Base-by-base conservation (phyloP, 495 filamentous ascomycete genomes). In the Podospora comata region DNA sequence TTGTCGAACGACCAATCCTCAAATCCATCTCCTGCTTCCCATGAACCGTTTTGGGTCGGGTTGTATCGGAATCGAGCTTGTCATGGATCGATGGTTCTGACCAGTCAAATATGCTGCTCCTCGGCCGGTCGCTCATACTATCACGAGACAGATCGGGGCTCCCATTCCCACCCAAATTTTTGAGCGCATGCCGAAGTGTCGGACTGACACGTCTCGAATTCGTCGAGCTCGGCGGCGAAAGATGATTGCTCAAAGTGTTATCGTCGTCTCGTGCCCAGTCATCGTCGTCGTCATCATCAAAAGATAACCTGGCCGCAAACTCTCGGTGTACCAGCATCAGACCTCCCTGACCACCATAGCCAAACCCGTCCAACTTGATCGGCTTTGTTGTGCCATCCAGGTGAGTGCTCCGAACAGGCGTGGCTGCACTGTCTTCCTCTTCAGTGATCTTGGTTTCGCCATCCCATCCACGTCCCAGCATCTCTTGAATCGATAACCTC, bases 21-120 rank as follows among this genome's bases (percentile, higher is more conserved):
- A 83, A 75, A 69, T 92, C 87, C 62, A 84, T 82, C 73, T 88
- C 85, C 76, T 97, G 92, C 79, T 96, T 97, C 2, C 91, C 93
- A 80, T 97, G 94, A 55, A 96, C 91, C 13, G 93, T 97, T 68
- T 90, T 90, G 13, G 95, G 94, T 65, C 94, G 86, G 59, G 85
- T 82, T 57, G 88, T 84, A 58, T 81, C 79, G 18, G 73, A 75
- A 58, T 87, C 85, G 30, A 72, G 55, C 72, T 84, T 88, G 74
- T 87, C 90, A 60, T 79, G 79, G 26, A 80, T 79, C 48, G 85
- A 75, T 48, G 90, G 85, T 75, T 97, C 93, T 60, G 90, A 89
- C 92, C 93, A 97, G 76, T 96, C 92, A 72, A 96, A 97, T 27
- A 94, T 85, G 72, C 85, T 91, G 66, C 84, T 86, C 66, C 83